Base-by-base conservation (phyloP, 176 grass and related monocot species). In the Leersia perrieri region DNA sequence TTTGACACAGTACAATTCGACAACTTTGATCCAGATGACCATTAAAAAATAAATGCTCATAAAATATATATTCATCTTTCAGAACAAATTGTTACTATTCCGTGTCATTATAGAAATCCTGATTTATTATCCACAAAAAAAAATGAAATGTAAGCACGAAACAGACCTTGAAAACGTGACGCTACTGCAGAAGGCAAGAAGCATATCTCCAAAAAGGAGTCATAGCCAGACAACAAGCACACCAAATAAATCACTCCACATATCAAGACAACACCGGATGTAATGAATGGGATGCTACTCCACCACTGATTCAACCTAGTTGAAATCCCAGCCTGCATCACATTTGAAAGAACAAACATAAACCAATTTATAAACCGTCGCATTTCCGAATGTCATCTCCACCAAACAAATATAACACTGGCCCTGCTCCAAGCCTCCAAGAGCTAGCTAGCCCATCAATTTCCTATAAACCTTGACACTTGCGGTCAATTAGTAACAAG, bases 301-400 rank as follows among this genome's bases (percentile, higher is more conserved):
- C 95, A 93, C 92, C 88, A 95, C 41, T 98, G 95, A 68, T 88
- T 87, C 45, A 98, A 35, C 81, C 95, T 95, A 45, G 95, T 98
- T 33, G 86, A 68, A 40, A 98, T 36, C 33, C 95, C 92, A 62
- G 92, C 95, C 95, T 98, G 85, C 68, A 27, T 60, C 73, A 20
- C 12, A 9, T 36, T 9, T 8, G 9, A 51, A 18, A 36, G 40
- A 79, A 31, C 77, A 26, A n/a, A 25, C 31, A 31, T 12, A 45
- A 20, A 62, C 11, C 3, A 72, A 20, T 3, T 69, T 55, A 22
- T 28, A 34, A n/a, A 3, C 11, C 20, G 4, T 2, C 29, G 2
- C 75, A 68, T 83, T 76, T 70, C 36, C 30, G 31, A 11, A 29
- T 30, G 14, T 61, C 28, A 3, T 44, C 33, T n/a, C 30, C 29